These are phyloP conservation scores for Macrophomina tecta DNA, from an alignment of 2,329 filamentous ascomycete genomes.

Conservation along the genomic window DNA sequence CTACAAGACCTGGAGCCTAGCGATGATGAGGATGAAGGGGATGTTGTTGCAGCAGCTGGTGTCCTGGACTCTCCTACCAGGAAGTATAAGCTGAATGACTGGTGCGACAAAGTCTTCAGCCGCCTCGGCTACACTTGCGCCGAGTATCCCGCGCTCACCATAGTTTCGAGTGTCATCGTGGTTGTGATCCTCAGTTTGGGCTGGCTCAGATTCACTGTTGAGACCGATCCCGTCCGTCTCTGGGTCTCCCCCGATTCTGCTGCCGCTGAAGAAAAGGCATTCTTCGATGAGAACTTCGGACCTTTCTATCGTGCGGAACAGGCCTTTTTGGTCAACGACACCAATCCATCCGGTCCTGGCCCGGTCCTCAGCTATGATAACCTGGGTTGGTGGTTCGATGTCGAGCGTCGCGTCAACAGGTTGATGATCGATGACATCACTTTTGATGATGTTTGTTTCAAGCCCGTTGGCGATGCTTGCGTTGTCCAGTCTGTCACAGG, in stretches of 20 bases:
- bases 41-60: slow-evolving; percentile 76
- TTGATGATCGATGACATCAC: slow-evolving; percentile 72
- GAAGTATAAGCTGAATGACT: slow-evolving; percentile 82
- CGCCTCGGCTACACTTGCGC: slow-evolving; percentile 81
- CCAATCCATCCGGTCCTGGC: slow-evolving; percentile 64
- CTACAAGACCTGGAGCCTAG: slow-evolving; percentile 83
- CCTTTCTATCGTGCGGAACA: slow-evolving; percentile 96
- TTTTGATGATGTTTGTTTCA: slow-evolving; percentile 89
- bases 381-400: slow-evolving; percentile 89
- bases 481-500: slow-evolving; percentile 92
- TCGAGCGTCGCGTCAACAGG: slow-evolving; percentile 77
- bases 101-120: slow-evolving; percentile 80
- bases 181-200: slow-evolving; percentile 83
- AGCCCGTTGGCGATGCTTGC: slow-evolving; percentile 86
- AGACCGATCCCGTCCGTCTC: slow-evolving; percentile 85
- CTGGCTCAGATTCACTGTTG: slow-evolving; percentile 87
- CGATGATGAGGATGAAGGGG: slow-evolving; percentile 93
- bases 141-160: slow-evolving; percentile 83
- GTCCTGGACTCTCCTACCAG: slow-evolving; percentile 80
- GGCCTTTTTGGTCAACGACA: slow-evolving; percentile 91
- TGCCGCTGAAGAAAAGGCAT: slow-evolving; percentile 89
- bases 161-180: slow-evolving; percentile 73
- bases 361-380: slow-evolving; percentile 90
- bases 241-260: slow-evolving; percentile 97
- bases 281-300: slow-evolving; percentile 92